Evolutionary conservation across 345 rosid genomes (phyloP).

Genomic region (Corchorus olitorius): DNA sequence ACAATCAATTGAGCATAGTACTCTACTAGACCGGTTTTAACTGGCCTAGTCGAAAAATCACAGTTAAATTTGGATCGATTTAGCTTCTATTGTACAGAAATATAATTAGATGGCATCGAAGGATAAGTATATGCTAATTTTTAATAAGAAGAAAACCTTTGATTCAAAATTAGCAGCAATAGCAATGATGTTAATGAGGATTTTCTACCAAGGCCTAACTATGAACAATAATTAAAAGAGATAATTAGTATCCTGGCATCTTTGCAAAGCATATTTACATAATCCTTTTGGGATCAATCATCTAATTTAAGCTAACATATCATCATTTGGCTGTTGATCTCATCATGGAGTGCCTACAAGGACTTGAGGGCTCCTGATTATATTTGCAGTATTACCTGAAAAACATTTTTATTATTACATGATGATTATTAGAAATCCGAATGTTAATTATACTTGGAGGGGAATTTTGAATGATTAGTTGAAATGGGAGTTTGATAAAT

Average conservation of each 20-base stretch:
- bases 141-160: too few species aligned
- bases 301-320: neutral
- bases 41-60: too few species aligned
- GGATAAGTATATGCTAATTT: too few species aligned
- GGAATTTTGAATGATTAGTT: neutral
- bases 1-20: too few species aligned
- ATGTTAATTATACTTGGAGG: neutral
- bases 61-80: too few species aligned
- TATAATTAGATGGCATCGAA: too few species aligned
- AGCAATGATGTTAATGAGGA: too few species aligned
- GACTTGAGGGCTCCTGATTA: neutral
- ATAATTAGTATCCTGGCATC: neutral
- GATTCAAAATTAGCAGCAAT: too few species aligned
- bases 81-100: too few species aligned
- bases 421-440: neutral
- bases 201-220: too few species aligned
- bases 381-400: neutral
- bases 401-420: neutral
- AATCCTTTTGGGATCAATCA: neutral
- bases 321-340: neutral
- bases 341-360: neutral
- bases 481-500: neutral
- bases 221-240: neutral
- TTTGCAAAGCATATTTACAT: neutral
- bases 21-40: too few species aligned